Base-by-base conservation (phyloP, 768 basidiomycete species). In the Tricholoma matsutake region DNA sequence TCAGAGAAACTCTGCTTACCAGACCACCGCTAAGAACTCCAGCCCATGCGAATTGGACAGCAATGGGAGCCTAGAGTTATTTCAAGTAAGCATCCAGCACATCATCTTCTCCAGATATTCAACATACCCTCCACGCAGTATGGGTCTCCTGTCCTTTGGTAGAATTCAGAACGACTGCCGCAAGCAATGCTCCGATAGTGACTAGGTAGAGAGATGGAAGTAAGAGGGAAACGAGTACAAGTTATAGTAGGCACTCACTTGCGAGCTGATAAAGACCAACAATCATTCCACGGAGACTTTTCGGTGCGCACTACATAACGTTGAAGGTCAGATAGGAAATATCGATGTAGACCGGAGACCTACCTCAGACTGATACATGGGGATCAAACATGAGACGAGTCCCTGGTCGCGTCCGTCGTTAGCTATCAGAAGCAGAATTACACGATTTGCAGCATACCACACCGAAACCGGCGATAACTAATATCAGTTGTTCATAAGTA, bases 41-140 rank as follows among this genome's bases (percentile, higher is more conserved):
- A 29, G 87, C 91, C 91, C 90, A 95, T 47, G 85, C 79, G 70
- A 94, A 92, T 71, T 94, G 92, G 60, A 95, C 72, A 25, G 82
- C 79, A 63, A 89, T 87, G 37, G 91, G 89, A 62, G 56, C 64
- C 60, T 61, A 29, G n/a, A 32, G 22, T 6, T 2, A 6, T 20
- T 7, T 14, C 31, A 2, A 5, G 41, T 25, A 4, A 39, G 7
- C 18, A 18, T 20, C 8, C 4, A 2, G 7, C 4, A 34, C 10
- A 18, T 20, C 10, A 31, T 13, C n/a, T 29, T 11, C 5, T 9
- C 16, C 34, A 32, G 16, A n/a, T 1, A 31, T 22, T 10, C 2
- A 31, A 20, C 59, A 34, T 47, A 61, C 60, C 43, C 68, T 65
- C 66, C 66, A 92, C 85, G 58, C 79, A 79, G 75, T 86, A 60